Evolutionary conservation across 768 basidiomycete genomes (phyloP).

Genomic region (button mushroom (Agaricus bisporus)): DNA sequence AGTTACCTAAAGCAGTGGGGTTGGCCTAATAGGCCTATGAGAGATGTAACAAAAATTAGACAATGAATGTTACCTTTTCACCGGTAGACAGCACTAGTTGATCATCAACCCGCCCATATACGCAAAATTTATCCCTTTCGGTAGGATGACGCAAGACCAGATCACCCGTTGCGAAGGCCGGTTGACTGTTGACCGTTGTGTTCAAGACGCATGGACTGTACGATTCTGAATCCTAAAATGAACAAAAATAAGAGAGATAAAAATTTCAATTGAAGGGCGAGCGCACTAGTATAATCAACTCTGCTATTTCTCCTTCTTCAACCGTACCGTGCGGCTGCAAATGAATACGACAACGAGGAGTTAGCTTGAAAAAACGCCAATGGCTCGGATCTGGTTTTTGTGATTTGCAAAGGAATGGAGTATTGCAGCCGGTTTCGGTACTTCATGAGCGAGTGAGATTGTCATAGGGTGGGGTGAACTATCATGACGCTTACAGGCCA

Average conservation of each 20-base stretch:
- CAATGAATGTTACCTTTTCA: constrained; percentile 22
- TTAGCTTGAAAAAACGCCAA: neutral
- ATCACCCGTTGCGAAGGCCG: constrained; percentile 32
- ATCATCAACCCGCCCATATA: constrained; percentile 37
- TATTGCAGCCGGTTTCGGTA: neutral
- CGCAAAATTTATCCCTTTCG: constrained; percentile 25
- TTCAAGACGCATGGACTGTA: constrained; percentile 21
- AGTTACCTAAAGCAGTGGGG: constrained; percentile 3
- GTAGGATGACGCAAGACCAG: constrained; percentile 33
- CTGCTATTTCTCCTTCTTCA: neutral
- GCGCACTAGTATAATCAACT: neutral
- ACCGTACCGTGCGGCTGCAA: neutral
- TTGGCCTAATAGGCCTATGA: constrained; percentile 2
- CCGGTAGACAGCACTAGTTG: constrained; percentile 34
- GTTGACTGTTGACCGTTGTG: constrained; percentile 21
- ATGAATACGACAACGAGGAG: neutral
- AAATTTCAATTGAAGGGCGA: no score
- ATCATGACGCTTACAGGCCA: constrained; percentile 24
- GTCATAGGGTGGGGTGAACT: no score
- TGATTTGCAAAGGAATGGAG: neutral
- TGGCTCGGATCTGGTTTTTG: neutral
- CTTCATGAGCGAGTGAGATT: neutral
- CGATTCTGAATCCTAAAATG: no score
- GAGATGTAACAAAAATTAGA: neutral
- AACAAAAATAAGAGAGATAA: no score